Conservation (phyloP, 1,284 basidiomycete genomes). For the Calocybe gambosa region DNA sequence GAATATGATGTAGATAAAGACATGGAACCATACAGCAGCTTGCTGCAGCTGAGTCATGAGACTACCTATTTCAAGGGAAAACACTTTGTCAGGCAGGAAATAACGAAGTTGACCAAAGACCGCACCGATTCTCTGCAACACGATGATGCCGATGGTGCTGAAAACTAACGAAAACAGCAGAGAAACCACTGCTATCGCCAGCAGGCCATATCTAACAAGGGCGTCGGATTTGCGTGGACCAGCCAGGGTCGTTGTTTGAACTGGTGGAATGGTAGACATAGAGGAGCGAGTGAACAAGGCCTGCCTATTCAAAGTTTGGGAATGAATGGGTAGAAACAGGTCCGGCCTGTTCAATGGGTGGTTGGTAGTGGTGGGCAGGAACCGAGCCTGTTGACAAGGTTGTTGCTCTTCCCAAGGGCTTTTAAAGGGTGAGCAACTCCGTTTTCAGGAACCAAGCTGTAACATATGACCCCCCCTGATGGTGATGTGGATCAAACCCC, state of each 20-base stretch:
- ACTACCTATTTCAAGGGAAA: too few species aligned
- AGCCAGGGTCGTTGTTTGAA: background rate
- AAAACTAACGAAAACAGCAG: conserved; percentile 12
- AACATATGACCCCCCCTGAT: too few species aligned
- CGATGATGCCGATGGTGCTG: conserved; percentile 11
- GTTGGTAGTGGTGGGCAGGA: conserved; percentile 5
- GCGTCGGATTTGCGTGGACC: conserved; percentile 8
- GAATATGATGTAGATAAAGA: conserved; percentile 14
- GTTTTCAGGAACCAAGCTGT: too few species aligned
- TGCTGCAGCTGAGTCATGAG: conserved; percentile 15
- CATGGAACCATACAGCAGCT: conserved; percentile 15
- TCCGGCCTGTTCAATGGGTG: conserved; percentile 13
- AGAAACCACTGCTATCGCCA: conserved; percentile 6
- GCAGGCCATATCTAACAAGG: conserved; percentile 8
- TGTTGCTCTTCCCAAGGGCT: background rate
- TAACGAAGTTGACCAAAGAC: too few species aligned
- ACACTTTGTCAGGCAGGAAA: too few species aligned
- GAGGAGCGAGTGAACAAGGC: conserved; percentile 12
- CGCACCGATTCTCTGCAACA: conserved; percentile 9
- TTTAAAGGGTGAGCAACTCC: too few species aligned
- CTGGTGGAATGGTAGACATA: background rate
- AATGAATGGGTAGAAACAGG: conserved; percentile 11
- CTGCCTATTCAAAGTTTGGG: conserved; percentile 10
- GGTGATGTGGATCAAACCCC: too few species aligned
- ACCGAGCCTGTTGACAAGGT: conserved; percentile 11